Evolutionary conservation across 2,329 filamentous ascomycete species (phyloP).

Genomic region (Huntiella decipiens): DNA sequence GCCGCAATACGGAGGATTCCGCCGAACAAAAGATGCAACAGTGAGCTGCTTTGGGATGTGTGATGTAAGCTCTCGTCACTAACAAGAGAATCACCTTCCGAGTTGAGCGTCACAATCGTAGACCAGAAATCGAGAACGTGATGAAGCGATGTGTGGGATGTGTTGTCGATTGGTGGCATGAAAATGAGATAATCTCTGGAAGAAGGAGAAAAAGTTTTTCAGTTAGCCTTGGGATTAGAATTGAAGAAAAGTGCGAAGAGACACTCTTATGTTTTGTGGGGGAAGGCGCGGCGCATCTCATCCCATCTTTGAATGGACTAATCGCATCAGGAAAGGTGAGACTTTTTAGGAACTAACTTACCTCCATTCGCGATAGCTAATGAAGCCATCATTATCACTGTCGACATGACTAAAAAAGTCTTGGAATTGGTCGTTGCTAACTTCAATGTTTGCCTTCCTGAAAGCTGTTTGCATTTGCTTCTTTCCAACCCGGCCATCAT

Average conservation of each 20-base stretch:
- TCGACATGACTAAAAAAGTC: conserved; percentile 85
- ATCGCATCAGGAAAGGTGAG: too few relatives aligned
- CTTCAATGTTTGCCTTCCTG: conserved; percentile 53
- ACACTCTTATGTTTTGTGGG: neutral
- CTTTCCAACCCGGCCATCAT: conserved; percentile 72
- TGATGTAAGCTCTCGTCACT: conserved; percentile 81
- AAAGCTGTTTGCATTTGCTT: conserved; percentile 69
- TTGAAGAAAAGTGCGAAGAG: neutral
- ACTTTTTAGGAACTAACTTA: conserved; percentile 28
- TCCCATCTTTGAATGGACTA: too few relatives aligned
- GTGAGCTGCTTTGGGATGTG: conserved; percentile 68
- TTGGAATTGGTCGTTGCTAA: conserved; percentile 58
- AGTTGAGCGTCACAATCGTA: conserved; percentile 69
- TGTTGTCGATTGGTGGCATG: conserved; percentile 51
- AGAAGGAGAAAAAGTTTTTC: neutral
- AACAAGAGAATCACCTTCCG: conserved; percentile 85
- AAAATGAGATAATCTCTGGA: conserved; percentile 81
- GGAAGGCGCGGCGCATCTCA: too few relatives aligned
- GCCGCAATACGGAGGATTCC: conserved; percentile 38
- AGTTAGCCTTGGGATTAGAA: neutral
- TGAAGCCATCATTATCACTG: conserved; percentile 67
- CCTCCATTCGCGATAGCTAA: conserved; percentile 94
- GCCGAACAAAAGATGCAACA: conserved; percentile 58
- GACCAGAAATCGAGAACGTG: conserved; percentile 83
- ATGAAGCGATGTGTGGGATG: conserved; percentile 33